A percentile compares a stretch with the other conserved stretches of the same genome.
These are phyloP conservation scores for Syncephalastrum racemosum DNA, from an alignment of 371 early-diverging fungal species.

Conservation along the genomic window DNA sequence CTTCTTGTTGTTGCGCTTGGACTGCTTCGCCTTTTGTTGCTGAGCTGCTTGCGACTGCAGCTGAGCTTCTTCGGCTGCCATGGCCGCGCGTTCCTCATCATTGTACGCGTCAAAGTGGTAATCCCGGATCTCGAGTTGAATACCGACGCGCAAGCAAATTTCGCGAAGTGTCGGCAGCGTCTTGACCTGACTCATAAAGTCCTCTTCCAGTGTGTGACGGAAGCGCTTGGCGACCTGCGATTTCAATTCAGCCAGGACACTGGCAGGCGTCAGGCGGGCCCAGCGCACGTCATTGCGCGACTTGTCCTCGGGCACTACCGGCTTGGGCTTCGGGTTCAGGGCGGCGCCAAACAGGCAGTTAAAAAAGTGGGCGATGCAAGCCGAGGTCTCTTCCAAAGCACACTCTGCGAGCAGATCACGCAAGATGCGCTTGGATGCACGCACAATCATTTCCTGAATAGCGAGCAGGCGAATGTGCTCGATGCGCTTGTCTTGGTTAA, in stretches of 20 bases:
- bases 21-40: slow-evolving; percentile 45
- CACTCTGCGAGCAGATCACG: slow-evolving; percentile 64
- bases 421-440: slow-evolving; percentile 82
- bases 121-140: slow-evolving; percentile 76
- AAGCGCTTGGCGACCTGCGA: slow-evolving; percentile 70
- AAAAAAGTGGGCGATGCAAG: slow-evolving; percentile 78
- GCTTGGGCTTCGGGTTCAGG: slow-evolving; percentile 58
- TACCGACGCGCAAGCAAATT: slow-evolving; percentile 79
- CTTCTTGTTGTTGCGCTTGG: slow-evolving; percentile 35
- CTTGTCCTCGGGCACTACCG: slow-evolving; percentile 30
- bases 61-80: slow-evolving; percentile 39
- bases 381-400: slow-evolving; percentile 54
- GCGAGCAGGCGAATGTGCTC: slow-evolving; percentile 55
- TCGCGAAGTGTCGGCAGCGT: slow-evolving; percentile 78
- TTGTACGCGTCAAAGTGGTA: slow-evolving; percentile 63
- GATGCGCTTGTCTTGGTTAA: slow-evolving; percentile 57
- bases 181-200: slow-evolving; percentile 49
- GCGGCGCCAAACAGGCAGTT: slow-evolving; percentile 75
- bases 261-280: slow-evolving; percentile 60
- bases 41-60: slow-evolving; percentile 23
- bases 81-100: slow-evolving; percentile 43
- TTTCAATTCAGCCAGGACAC: slow-evolving; percentile 55
- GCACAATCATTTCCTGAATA: slow-evolving; percentile 84
- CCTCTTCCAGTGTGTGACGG: slow-evolving; percentile 68
- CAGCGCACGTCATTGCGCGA: slow-evolving; percentile 44